Evolutionary conservation across 2,329 filamentous ascomycete genomes (phyloP).

Genomic region (Scedosporium boydii): DNA sequence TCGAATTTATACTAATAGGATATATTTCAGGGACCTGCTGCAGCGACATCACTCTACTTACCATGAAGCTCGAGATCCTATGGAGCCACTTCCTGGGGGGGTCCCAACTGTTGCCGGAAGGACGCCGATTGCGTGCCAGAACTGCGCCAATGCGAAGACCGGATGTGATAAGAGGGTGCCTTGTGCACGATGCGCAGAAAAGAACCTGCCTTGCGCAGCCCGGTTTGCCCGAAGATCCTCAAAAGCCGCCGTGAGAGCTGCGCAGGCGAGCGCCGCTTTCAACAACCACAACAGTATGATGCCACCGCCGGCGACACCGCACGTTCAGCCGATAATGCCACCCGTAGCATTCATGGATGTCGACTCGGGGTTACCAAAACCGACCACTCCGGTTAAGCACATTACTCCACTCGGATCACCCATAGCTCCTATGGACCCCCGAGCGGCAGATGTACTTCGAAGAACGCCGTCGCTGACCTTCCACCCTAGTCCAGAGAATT

Average conservation of each 20-base stretch:
- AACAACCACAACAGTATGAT: conserved; percentile 15
- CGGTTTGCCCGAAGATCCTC: conserved; percentile 41
- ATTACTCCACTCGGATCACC: conserved; percentile 17
- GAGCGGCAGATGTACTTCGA: conserved; percentile 18
- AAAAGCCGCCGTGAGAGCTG: conserved; percentile 34
- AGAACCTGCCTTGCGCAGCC: conserved; percentile 26
- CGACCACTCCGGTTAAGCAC: conserved; percentile 16
- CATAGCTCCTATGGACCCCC: conserved; percentile 20
- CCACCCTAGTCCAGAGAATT: conserved; percentile 23
- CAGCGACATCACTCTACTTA: conserved; percentile 41
- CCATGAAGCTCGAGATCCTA: conserved; percentile 37
- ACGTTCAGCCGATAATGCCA: conserved; percentile 9
- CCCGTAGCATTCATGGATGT: conserved; percentile 24
- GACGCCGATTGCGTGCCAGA: conserved; percentile 29
- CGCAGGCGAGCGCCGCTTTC: conserved; percentile 27
- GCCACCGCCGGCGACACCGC: conserved; percentile 13
- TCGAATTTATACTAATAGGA: background rate
- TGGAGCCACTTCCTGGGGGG: conserved; percentile 33
- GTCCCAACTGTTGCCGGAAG: conserved; percentile 29
- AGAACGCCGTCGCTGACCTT: conserved; percentile 20
- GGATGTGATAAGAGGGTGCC: conserved; percentile 28
- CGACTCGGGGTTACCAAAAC: conserved; percentile 16
- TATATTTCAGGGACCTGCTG: conserved; percentile 33
- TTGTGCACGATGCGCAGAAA: conserved; percentile 27
- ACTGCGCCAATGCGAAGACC: conserved; percentile 27